A percentile compares a stretch with the other conserved stretches of the same genome.
Evolutionary conservation across 768 basidiomycete genomes (phyloP).

Genomic region (Mycena pura): DNA sequence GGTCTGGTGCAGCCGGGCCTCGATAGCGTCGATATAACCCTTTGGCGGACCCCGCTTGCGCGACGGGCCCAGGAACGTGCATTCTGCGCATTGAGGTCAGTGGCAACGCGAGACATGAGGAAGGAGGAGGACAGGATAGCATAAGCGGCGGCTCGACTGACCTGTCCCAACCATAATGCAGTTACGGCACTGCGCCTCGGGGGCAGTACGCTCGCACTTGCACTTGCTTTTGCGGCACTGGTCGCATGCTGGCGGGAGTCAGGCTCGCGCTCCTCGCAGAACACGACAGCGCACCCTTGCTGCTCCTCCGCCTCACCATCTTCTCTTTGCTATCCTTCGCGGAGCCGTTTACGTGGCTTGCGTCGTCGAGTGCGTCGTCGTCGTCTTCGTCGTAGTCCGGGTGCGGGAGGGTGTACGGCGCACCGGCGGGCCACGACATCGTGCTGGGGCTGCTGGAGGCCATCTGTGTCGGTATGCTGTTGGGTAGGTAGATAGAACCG

Average conservation of each 20-base stretch:
- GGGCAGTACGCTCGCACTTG: constrained; percentile 77
- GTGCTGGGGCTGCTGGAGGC: too few species aligned
- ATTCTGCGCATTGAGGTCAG: constrained; percentile 59
- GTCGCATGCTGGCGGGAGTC: constrained; percentile 67
- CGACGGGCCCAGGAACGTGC: constrained; percentile 81
- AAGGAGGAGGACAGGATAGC: neutral
- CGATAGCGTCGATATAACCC: constrained; percentile 94
- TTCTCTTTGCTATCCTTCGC: constrained; percentile 42
- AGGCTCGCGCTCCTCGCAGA: too few species aligned
- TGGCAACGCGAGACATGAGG: too few species aligned
- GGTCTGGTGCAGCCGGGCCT: constrained; percentile 88
- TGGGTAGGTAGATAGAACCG: too few species aligned
- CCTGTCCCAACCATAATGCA: constrained; percentile 77
- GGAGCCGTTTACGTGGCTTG: constrained; percentile 2
- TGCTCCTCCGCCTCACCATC: constrained; percentile 72
- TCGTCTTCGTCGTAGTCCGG: neutral
- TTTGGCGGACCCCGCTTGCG: constrained; percentile 89
- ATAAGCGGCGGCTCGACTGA: constrained; percentile 45
- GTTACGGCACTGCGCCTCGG: constrained; percentile 74
- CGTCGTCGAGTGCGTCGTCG: neutral
- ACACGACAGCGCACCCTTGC: constrained; percentile 76
- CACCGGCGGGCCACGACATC: constrained; percentile 6
- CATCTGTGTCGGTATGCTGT: too few species aligned
- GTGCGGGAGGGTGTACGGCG: constrained; percentile 2
- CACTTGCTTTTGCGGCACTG: constrained; percentile 91